Conservation (phyloP, 805 yeast species). For the Torulaspora delbrueckii region DNA sequence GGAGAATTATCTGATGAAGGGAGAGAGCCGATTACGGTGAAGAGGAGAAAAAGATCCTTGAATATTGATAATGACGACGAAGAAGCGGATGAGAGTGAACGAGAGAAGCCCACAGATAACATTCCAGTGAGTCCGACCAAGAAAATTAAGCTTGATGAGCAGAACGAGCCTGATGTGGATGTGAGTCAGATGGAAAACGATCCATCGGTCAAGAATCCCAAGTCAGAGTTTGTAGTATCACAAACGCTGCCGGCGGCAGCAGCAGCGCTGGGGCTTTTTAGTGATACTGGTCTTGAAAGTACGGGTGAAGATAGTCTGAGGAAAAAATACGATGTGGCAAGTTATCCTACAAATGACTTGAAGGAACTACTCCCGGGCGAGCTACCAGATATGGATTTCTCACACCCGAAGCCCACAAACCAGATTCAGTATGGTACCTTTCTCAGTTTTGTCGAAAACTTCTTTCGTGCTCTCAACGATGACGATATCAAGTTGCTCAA, state of each 20-base stretch:
- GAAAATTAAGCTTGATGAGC: conserved; percentile 15
- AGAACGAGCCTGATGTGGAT: conserved; percentile 11
- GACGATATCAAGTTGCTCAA: conserved; percentile 76
- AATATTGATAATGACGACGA: conserved; percentile 14
- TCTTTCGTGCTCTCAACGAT: conserved; percentile 67
- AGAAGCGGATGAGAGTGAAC: conserved; percentile 9
- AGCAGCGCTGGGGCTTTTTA: conserved; percentile 57
- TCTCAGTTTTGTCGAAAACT: conserved; percentile 79
- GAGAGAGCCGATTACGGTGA: conserved; percentile 13
- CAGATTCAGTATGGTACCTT: conserved; percentile 91
- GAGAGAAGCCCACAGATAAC: conserved; percentile 3
- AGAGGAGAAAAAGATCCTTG: conserved; percentile 15
- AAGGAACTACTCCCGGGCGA: conserved; percentile 77
- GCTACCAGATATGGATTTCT: conserved; percentile 81
- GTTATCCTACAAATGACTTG: conserved; percentile 79
- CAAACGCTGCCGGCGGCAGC: conserved; percentile 67
- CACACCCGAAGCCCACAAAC: conserved; percentile 76
- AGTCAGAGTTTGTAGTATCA: conserved; percentile 66
- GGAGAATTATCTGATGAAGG: conserved; percentile 24
- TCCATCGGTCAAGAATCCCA: conserved; percentile 62
- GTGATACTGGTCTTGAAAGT: conserved; percentile 57
- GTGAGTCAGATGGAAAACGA: conserved; percentile 44
- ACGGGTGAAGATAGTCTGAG: conserved; percentile 73
- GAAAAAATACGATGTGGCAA: conserved; percentile 77
- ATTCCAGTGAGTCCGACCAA: conserved; percentile 8